phyloP scores from a whole-genome alignment of 2,329 filamentous ascomycete genomes.

The Ambrosiella xylebori region DNA sequence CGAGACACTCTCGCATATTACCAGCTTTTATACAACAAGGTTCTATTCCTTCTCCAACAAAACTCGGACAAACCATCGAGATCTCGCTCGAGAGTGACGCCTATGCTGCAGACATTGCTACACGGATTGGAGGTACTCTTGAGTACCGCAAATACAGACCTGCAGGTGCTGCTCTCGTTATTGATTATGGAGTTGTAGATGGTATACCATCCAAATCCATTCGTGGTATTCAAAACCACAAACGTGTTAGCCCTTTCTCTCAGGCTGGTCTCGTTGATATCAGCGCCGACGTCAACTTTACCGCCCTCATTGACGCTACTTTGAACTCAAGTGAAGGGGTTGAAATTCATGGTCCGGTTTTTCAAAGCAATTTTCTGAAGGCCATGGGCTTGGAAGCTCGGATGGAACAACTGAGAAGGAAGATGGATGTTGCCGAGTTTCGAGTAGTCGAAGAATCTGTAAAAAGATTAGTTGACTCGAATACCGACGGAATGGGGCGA shows the following conservation, averaged over 20 bases:
- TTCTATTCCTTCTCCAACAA: constrained; percentile 46
- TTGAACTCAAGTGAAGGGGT: constrained; percentile 58
- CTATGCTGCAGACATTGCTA: constrained; percentile 66
- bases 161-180: constrained; percentile 76
- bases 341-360: constrained; percentile 82
- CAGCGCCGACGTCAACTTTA: constrained; percentile 86
- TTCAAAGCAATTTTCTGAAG: constrained; percentile 65
- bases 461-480: constrained; percentile 67
- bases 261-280: constrained; percentile 73
- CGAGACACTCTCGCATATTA: constrained; percentile 69
- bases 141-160: constrained; percentile 40
- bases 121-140: constrained; percentile 57
- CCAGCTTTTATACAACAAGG: constrained; percentile 71
- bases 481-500: constrained; percentile 77
- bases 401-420: constrained; percentile 41
- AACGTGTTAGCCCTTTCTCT: constrained; percentile 59
- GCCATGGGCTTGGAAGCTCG: constrained; percentile 71
- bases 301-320: constrained; percentile 67
- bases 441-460: constrained; percentile 54
- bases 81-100: constrained; percentile 74
- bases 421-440: constrained; percentile 28
- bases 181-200: constrained; percentile 70
- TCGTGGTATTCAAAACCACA: constrained; percentile 69
- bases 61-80: constrained; percentile 58
- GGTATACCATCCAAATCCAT: constrained; percentile 77